Base-by-base conservation (phyloP, 1,284 basidiomycete species). In the Ceratobasidium sp. region DNA sequence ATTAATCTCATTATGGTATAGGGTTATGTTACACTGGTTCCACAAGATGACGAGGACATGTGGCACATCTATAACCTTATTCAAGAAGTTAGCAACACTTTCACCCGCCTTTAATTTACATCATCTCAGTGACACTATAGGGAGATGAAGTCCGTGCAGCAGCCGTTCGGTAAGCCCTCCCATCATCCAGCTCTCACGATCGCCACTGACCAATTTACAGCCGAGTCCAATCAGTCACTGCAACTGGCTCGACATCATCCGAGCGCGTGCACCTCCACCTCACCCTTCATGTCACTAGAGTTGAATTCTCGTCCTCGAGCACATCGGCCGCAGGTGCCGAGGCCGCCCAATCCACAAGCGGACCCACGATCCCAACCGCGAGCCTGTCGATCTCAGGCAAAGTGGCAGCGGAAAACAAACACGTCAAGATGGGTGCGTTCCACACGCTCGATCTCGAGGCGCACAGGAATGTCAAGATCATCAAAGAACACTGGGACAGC, bases 31-130 rank as follows among this genome's bases (percentile, higher is more conserved):
- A 93, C 89, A n/a, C 86, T 98, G 53, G 88, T 93, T 68, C 94
- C 95, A 31, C 93, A 98, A 82, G 94, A 97, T 79, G 94, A 98
- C 79, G 98, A 99, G 84, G 98, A 99, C 83, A 98, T 99, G 92
- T 99, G 97, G 94, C 97, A 99, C 85, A 87, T 98, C n/a, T 98
- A 98, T 84, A 98, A 99, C 84, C 87, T 99, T 74, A 97, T 99
- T 74, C 89, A 92, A 77, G 86, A 91, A 82, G 88, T 88, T 76
- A 79, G 83, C 80, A 24, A 5, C 11, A 27, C 8, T 58, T n/a
- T 75, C 16, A 19, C 14, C 31, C 13, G 31, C 29, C 29, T 51
- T 29, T 76, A 43, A 71, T 75, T 16, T 37, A 41, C 9, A 19
- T 24, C 24, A 27, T 22, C 49, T 72, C 7, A 66, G 53, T 61